A percentile compares a stretch with the other conserved stretches of the same genome.
Conservation (phyloP, 352 stramenopile species). For the Aphanomyces euteiches region DNA sequence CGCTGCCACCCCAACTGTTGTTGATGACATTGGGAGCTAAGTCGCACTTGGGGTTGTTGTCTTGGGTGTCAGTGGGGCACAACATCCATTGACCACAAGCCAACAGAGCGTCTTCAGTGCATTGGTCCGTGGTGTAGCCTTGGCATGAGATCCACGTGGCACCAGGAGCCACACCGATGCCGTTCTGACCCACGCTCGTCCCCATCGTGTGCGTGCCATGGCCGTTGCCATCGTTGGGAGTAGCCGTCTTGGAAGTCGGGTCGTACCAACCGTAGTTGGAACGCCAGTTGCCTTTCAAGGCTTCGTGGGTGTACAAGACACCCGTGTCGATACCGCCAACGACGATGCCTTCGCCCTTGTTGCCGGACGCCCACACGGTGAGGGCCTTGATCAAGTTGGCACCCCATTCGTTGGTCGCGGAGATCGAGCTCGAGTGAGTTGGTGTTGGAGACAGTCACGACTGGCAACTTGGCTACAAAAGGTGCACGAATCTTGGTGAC, state of each 20-base stretch:
- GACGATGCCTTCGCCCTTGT: too few relatives aligned
- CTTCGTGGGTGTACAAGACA: slow-evolving; percentile 48
- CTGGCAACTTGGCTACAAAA: too few relatives aligned
- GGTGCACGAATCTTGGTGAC: too few relatives aligned
- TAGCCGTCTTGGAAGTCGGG: slow-evolving; percentile 36
- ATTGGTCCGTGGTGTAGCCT: slow-evolving; percentile 43
- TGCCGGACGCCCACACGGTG: slow-evolving; percentile 41
- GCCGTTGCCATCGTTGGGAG: slow-evolving; percentile 48
- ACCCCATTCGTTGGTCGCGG: too few relatives aligned
- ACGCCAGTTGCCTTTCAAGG: slow-evolving; percentile 45
- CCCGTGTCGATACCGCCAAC: too few relatives aligned
- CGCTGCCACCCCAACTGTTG: slow-evolving; percentile 54
- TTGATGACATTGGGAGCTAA: slow-evolving; percentile 53
- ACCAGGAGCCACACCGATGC: slow-evolving; percentile 53
- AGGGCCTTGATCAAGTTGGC: slow-evolving; percentile 41
- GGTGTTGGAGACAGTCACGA: not conserved
- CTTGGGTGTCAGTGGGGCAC: slow-evolving; percentile 51
- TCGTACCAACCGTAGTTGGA: slow-evolving; percentile 60
- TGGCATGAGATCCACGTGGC: slow-evolving; percentile 61
- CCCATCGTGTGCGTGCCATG: slow-evolving; percentile 57
- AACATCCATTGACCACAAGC: slow-evolving; percentile 49
- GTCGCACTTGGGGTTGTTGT: slow-evolving; percentile 43
- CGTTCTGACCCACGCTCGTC: too few relatives aligned
- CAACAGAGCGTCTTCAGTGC: slow-evolving; percentile 38
- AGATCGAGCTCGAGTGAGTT: too few relatives aligned